A percentile compares a stretch with the other conserved stretches of the same genome.
Conservation (phyloP, 192 early-diverging fungal genomes). For the Diversispora eburnea region DNA sequence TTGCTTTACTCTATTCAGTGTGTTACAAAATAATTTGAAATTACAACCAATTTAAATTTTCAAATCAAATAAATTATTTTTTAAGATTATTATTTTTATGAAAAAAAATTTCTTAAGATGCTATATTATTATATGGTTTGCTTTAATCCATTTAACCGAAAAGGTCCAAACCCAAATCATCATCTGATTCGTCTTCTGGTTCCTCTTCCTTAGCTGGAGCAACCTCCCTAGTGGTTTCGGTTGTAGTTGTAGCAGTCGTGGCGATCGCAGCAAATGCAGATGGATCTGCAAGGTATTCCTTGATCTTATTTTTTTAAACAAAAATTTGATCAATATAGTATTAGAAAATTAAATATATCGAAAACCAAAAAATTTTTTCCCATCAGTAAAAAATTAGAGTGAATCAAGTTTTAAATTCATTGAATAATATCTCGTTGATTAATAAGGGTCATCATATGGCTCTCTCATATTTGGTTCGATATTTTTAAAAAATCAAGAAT, state of each 20-base stretch:
- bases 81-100: too few relatives aligned
- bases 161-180: constrained; percentile 91
- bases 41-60: too few relatives aligned
- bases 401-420: constrained; percentile 47
- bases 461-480: constrained; percentile 24
- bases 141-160: constrained; percentile 61
- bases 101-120: too few relatives aligned
- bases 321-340: constrained; percentile 22
- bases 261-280: constrained; percentile 73
- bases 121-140: too few relatives aligned
- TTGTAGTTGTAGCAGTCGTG: constrained; percentile 51
- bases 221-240: constrained; percentile 52
- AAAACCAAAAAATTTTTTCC: constrained; percentile 32
- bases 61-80: too few relatives aligned
- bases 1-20: too few relatives aligned
- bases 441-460: not conserved
- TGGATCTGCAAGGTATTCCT: constrained; percentile 92
- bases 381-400: constrained; percentile 57
- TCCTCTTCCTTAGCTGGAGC: constrained; percentile 52
- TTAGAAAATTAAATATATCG: not conserved
- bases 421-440: constrained; percentile 32
- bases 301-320: constrained; percentile 56
- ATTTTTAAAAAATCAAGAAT: too few relatives aligned
- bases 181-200: constrained; percentile 79
- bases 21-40: too few relatives aligned